Evolutionary conservation across 2,329 filamentous ascomycete species (phyloP), one percentile per base, ranked within the genome.

Genomic region (Colletotrichum zoysiae): DNA sequence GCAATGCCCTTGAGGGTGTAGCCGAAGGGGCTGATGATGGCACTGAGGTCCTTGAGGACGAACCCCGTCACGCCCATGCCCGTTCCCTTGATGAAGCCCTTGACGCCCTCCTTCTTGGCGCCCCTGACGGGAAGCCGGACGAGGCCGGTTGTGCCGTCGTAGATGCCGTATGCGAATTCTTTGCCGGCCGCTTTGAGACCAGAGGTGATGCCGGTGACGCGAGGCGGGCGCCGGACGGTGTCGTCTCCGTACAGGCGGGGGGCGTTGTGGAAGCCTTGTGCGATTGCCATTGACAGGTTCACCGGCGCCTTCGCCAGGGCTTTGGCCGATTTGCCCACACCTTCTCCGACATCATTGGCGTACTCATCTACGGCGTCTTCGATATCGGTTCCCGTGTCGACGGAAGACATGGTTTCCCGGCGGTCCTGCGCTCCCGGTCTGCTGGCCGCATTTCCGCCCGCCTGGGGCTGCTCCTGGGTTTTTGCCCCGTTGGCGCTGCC

Each of bases 191-290:
- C 91, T 48, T 84, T 85, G 12, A 90, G 81, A 0, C 91, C 91
- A 2, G 90, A 92, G 61, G 86, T 84, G 69, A 93, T 85, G 2
- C 90, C 91, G 0, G 90, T 92, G 53, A 93, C 88, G 9, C 89
- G 86, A 1, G 86, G 85, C 1, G 90, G 89, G 1, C 86, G 86
- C 4, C 91, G 86, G 1, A 93, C 91, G 1, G 91, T 93, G 60
- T 89, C 86, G 75, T 93, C 91, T 18, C 91, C 91, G 75, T 93
- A 93, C 0, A 93, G 83, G 2, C 90, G 86, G 1, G 91, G 91
- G 0, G 90, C 90, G 74, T 93, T 93, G 78, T 93, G 91, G 74
- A 93, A 92, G 1, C 91, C 91, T 77, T 92, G 90, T 1, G 89
- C 89, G 2, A 93, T 78, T 0, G 89, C 89, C 51, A 92, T 80